Conservation (phyloP, 2,329 filamentous ascomycete genomes). For the Zymoseptoria tritici region DNA sequence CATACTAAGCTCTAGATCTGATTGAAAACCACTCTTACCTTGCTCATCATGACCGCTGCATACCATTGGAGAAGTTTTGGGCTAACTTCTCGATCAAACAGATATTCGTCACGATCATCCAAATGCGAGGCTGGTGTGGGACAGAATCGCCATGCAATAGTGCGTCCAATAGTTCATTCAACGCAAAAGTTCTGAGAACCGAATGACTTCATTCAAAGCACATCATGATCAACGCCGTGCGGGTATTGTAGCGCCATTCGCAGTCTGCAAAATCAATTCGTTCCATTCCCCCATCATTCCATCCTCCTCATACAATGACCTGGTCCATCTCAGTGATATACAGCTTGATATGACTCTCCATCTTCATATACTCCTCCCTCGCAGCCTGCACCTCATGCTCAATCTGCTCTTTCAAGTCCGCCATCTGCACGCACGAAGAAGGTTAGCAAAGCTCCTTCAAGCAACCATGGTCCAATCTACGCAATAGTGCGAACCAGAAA, state of each 20-base stretch:
- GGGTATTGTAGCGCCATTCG: background rate
- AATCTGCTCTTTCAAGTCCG: constrained; percentile 93
- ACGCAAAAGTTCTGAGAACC: background rate
- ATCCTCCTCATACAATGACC: constrained; percentile 46
- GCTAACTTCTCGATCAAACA: background rate
- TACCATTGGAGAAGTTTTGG: background rate
- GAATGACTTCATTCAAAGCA: background rate
- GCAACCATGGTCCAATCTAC: background rate
- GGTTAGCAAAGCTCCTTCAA: constrained; percentile 14
- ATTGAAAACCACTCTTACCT: background rate
- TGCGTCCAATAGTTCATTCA: background rate
- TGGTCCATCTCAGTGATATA: constrained; percentile 99
- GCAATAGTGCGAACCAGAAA: background rate
- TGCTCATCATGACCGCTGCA: background rate
- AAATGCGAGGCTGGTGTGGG: background rate
- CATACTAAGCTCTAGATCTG: constrained; percentile 14
- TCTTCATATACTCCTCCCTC: constrained; percentile 91
- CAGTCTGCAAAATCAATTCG: background rate
- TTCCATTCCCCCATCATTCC: background rate
- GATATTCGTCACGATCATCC: background rate
- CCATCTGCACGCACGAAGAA: constrained; percentile 58
- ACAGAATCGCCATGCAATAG: background rate
- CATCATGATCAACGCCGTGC: background rate
- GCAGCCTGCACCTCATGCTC: constrained; percentile 87
- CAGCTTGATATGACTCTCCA: constrained; percentile 93